phyloP scores from a whole-genome alignment of 2,329 filamentous ascomycete genomes.

The Fusarium lateritium region DNA sequence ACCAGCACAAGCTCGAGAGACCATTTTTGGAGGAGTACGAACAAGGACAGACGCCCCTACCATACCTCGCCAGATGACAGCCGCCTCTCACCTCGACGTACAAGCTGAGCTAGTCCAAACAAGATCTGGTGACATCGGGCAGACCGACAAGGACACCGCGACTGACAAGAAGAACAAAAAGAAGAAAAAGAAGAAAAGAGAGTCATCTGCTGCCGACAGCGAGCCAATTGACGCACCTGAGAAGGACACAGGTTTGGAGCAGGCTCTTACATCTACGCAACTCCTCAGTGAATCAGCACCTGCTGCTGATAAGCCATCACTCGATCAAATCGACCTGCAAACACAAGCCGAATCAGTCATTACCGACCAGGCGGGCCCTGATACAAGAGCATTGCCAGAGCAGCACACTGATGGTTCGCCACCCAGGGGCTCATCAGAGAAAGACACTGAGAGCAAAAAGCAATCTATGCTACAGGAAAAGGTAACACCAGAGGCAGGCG shows the following conservation, averaged over 20 bases:
- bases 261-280: not conserved
- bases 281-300: not conserved
- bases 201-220: conserved; percentile 1
- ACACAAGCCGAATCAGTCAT: not conserved
- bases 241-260: not conserved
- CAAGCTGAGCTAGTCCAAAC: conserved; percentile 4
- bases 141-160: not conserved
- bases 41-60: not conserved
- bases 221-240: not conserved
- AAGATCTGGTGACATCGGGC: not conserved
- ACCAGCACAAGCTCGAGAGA: not conserved
- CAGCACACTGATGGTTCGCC: not conserved
- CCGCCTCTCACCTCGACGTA: not conserved
- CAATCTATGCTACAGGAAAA: conserved; percentile 1
- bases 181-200: conserved; percentile 34
- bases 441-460: conserved; percentile 8
- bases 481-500: conserved; percentile 1
- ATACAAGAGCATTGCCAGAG: not conserved
- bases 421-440: not conserved
- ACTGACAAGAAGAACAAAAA: conserved; percentile 36
- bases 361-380: not conserved
- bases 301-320: not conserved
- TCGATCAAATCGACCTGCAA: not conserved
- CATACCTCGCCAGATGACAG: not conserved
- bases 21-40: not conserved